Conservation (phyloP, 345 rosid genomes). For the Melaleuca quinquenervia region DNA sequence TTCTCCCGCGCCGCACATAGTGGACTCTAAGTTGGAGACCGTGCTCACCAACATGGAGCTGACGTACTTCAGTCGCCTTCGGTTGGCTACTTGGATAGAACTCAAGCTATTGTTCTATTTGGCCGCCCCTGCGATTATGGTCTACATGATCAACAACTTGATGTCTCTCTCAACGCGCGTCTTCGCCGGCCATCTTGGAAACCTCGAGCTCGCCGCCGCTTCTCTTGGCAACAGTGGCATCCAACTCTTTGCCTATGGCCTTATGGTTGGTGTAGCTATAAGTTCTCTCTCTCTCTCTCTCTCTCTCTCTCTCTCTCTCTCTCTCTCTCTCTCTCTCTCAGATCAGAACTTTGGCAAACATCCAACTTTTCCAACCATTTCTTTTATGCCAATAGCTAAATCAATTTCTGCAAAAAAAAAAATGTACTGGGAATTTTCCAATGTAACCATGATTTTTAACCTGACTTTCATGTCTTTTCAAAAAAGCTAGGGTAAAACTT, state of each 20-base stretch:
- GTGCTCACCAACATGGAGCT: not conserved
- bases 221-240: slow-evolving; percentile 22
- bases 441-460: not conserved
- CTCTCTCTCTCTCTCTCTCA: not conserved
- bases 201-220: slow-evolving; percentile 24
- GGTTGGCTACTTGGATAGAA: slow-evolving; percentile 17
- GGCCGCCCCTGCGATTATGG: slow-evolving; percentile 18
- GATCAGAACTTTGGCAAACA: no score
- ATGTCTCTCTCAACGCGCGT: slow-evolving; percentile 19
- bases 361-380: not conserved
- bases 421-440: not conserved
- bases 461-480: not conserved
- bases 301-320: not conserved
- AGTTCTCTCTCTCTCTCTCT: not conserved
- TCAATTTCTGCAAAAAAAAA: not conserved
- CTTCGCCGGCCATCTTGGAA: slow-evolving; percentile 23
- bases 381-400: not conserved
- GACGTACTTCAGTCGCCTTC: slow-evolving; percentile 1
- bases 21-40: slow-evolving; percentile 4
- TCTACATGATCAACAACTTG: slow-evolving; percentile 15
- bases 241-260: slow-evolving; percentile 18
- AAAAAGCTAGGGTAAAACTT: not conserved
- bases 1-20: not conserved
- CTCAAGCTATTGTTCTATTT: slow-evolving; percentile 7
- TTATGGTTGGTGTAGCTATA: slow-evolving; percentile 7